These are phyloP conservation scores for Xylariales sp. DNA, from an alignment of 2,329 filamentous ascomycete genomes.

Conservation along the genomic window DNA sequence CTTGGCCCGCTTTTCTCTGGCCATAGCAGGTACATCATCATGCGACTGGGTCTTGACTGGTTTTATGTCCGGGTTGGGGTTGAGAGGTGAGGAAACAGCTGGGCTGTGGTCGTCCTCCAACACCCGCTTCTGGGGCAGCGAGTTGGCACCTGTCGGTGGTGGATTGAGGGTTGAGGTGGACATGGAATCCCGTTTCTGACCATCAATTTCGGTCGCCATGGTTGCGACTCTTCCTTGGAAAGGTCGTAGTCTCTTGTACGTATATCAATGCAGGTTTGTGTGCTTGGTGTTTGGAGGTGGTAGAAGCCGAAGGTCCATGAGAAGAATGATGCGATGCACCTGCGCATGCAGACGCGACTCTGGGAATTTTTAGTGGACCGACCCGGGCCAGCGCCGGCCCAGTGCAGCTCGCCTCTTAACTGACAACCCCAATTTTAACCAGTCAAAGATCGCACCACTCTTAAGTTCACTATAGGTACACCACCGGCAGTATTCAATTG, in stretches of 20 bases:
- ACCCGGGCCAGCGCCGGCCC: no score
- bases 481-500: no score
- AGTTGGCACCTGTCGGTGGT: slow-evolving; percentile 31
- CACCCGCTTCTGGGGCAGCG: slow-evolving; percentile 60
- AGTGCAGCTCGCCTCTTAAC: no score
- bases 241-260: no score
- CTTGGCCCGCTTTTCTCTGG: slow-evolving; percentile 52
- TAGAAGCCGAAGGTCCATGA: not conserved
- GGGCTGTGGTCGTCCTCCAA: slow-evolving; percentile 69
- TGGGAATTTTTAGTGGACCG: no score
- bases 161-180: slow-evolving; percentile 20
- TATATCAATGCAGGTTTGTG: no score
- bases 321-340: no score
- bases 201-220: slow-evolving; percentile 25
- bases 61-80: slow-evolving; percentile 53
- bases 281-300: no score
- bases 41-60: slow-evolving; percentile 29
- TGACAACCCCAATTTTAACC: no score
- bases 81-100: slow-evolving; percentile 69
- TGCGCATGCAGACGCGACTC: no score
- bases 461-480: no score
- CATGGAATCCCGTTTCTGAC: slow-evolving; percentile 21
- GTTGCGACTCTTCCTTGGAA: not conserved
- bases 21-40: slow-evolving; percentile 30
- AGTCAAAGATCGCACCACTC: no score